These are phyloP conservation scores for Niebla homalea DNA, from an alignment of 495 filamentous ascomycete species.

Conservation along the genomic window DNA sequence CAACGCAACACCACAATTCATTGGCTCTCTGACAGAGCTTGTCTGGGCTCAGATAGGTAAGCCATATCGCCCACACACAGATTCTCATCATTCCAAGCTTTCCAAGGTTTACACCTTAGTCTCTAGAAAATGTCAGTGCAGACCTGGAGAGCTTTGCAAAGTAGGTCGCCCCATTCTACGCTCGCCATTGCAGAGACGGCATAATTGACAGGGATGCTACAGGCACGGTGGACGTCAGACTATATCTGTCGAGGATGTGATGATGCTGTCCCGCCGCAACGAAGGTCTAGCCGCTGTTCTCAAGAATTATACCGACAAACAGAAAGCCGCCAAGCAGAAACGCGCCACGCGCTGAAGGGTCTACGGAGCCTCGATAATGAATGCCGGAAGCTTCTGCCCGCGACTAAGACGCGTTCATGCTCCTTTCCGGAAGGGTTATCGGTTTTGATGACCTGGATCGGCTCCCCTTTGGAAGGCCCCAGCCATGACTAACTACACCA, in stretches of 20 bases:
- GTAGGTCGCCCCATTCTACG: slow-evolving; percentile 20
- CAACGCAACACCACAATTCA: slow-evolving; percentile 92
- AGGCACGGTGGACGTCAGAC: slow-evolving; percentile 75
- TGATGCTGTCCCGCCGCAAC: slow-evolving; percentile 76
- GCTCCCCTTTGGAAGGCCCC: no score
- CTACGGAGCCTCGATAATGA: no score
- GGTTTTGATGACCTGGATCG: no score
- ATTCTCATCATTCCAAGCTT: no score
- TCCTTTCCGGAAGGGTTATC: no score
- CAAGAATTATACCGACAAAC: slow-evolving; percentile 49
- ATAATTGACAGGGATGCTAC: background rate
- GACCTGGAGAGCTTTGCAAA: slow-evolving; percentile 76
- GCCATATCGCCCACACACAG: background rate
- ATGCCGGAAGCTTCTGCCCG: no score
- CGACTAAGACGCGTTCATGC: no score
- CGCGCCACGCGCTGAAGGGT: background rate
- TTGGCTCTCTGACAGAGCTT: slow-evolving; percentile 80
- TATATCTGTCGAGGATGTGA: slow-evolving; percentile 71
- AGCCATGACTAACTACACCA: no score
- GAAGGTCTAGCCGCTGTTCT: slow-evolving; percentile 67
- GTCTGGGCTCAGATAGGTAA: slow-evolving; percentile 82
- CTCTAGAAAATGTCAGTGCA: slow-evolving; percentile 53
- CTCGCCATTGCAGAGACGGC: background rate
- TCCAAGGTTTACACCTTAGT: background rate
- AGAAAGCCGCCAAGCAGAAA: slow-evolving; percentile 18